Percentiles rank a stretch among this genome's conserved stretches.
phyloP scores from a whole-genome alignment of 23 red algal species.

The Gracilaria gracilis region DNA sequence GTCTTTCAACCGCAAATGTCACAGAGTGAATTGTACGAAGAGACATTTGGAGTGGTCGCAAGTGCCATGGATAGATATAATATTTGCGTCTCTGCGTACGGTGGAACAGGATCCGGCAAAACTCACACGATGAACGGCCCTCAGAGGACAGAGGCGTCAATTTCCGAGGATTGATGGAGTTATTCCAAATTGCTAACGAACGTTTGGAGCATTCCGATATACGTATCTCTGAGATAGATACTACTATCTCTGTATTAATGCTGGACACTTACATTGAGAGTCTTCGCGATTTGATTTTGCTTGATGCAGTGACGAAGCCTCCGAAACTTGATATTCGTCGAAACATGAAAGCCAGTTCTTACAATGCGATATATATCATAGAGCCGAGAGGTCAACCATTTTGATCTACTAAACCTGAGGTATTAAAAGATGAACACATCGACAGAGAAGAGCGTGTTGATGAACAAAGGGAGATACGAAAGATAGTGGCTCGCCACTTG shows the following conservation, averaged over 20 bases:
- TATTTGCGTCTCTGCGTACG: conserved; percentile 99
- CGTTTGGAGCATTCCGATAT: conserved; percentile 65
- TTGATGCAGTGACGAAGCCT: conserved; percentile 16
- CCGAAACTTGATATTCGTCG: conserved; percentile 82
- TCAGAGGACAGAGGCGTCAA: conserved; percentile 82
- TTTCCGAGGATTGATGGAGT: conserved; percentile 83
- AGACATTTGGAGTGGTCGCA: conserved; percentile 85
- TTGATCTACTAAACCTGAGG: too few relatives aligned
- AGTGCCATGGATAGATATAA: conserved; percentile 93
- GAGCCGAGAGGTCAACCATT: too few relatives aligned
- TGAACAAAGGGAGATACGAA: too few relatives aligned
- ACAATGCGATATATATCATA: too few relatives aligned
- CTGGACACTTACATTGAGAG: conserved; percentile 98
- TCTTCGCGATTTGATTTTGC: conserved; percentile 85
- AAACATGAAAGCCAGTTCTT: conserved; percentile 11
- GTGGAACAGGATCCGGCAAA: conserved; percentile 93
- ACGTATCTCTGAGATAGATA: too few relatives aligned
- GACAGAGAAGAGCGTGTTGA: too few relatives aligned
- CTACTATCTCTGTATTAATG: conserved; percentile 85
- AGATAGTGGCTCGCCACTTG: too few relatives aligned
- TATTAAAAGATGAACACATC: too few relatives aligned
- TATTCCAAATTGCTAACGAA: conserved; percentile 86
- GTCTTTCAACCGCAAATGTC: conserved; percentile 72
- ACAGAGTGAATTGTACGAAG: conserved; percentile 86
- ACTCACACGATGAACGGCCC: conserved; percentile 96